These are phyloP conservation scores for Nosema bombycis DNA, from an alignment of 371 early-diverging fungal species.

Conservation along the genomic window DNA sequence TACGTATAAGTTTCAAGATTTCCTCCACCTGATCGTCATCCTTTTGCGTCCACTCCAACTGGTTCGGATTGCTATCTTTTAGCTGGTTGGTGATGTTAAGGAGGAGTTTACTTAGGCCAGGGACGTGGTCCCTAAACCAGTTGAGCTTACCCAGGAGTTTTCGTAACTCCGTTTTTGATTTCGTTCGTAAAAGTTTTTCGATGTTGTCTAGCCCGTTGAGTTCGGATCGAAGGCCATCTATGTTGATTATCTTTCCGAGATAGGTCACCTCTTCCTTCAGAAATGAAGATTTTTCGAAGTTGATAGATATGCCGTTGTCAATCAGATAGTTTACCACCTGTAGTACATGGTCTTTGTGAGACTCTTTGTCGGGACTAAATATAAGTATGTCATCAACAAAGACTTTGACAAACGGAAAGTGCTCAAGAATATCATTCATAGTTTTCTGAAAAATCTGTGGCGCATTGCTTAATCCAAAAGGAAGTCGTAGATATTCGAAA, in stretches of 20 bases:
- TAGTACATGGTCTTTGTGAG: constrained; percentile 61
- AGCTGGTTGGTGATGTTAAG: background rate
- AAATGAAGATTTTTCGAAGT: constrained; percentile 30
- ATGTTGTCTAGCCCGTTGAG: background rate
- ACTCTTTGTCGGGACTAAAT: constrained; percentile 55
- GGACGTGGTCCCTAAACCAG: constrained; percentile 26
- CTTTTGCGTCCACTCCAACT: too few species aligned
- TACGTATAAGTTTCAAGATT: too few species aligned
- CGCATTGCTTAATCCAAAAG: constrained; percentile 31
- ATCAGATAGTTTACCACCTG: constrained; percentile 59
- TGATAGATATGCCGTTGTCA: constrained; percentile 46
- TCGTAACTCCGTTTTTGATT: background rate
- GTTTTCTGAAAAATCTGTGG: constrained; percentile 27
- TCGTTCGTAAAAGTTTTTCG: background rate
- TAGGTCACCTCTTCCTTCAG: constrained; percentile 18
- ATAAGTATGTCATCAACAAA: constrained; percentile 67
- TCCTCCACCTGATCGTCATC: too few species aligned
- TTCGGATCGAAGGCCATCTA: constrained; percentile 20
- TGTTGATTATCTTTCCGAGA: constrained; percentile 17
- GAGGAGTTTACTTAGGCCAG: background rate
- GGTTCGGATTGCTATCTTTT: too few species aligned
- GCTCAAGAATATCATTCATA: too few species aligned
- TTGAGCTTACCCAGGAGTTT: constrained; percentile 16
- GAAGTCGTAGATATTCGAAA: constrained; percentile 10
- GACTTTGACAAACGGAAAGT: too few species aligned